phyloP scores from a whole-genome alignment of 345 rosid species.

The Dimocarpus longan region DNA sequence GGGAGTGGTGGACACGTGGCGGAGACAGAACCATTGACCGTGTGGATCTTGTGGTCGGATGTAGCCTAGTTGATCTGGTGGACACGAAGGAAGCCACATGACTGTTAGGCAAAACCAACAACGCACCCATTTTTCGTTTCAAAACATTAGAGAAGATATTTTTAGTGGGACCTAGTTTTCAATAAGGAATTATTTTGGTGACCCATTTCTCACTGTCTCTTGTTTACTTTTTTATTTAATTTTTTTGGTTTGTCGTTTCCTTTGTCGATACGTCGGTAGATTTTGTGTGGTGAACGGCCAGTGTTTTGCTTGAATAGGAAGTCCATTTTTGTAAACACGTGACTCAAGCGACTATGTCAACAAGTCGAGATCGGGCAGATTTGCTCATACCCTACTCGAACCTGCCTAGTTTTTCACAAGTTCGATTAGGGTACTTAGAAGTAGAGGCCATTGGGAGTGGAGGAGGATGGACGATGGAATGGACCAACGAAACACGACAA shows the following conservation, averaged over 20 bases:
- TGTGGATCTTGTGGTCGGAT: not conserved
- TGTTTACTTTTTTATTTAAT: too few species aligned
- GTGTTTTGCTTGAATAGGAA: not conserved
- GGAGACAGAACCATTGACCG: not conserved
- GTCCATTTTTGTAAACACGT: too few species aligned
- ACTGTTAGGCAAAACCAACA: not conserved
- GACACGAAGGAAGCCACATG: conserved; percentile 2
- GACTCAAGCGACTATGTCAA: too few species aligned
- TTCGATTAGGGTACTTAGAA: too few species aligned
- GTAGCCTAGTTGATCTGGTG: not conserved
- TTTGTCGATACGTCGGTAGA: not conserved
- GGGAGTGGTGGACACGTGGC: conserved; percentile 18
- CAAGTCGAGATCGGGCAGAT: too few species aligned
- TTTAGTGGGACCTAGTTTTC: not conserved
- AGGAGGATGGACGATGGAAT: too few species aligned
- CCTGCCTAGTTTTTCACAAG: too few species aligned
- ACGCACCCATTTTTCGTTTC: not conserved
- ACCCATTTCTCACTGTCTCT: not conserved
- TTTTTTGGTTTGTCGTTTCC: too few species aligned
- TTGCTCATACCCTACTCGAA: too few species aligned
- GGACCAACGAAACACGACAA: too few species aligned
- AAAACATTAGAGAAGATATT: conserved; percentile 5
- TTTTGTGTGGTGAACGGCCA: not conserved
- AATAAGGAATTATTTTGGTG: not conserved
- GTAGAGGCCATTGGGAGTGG: too few species aligned